Evolutionary conservation across 179 eudicot genomes (phyloP).

Genomic region (Beta lomatogona): DNA sequence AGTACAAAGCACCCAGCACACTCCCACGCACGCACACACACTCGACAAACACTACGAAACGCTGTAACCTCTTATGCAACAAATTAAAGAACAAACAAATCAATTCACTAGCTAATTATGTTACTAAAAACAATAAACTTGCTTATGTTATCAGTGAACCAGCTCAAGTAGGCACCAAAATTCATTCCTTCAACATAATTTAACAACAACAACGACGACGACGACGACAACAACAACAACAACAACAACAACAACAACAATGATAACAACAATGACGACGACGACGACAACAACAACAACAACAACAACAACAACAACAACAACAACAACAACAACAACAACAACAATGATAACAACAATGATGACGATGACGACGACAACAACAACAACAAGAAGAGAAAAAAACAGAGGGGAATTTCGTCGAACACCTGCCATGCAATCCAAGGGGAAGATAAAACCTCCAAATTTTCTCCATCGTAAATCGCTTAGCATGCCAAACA

Average conservation of each 20-base stretch:
- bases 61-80: background rate
- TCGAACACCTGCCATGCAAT: slow-evolving; percentile 71
- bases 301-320: too few species aligned
- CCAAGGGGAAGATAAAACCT: slow-evolving; percentile 78
- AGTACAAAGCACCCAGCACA: background rate
- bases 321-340: too few species aligned
- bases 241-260: background rate
- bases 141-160: background rate
- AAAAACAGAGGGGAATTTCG: background rate
- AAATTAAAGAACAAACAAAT: background rate
- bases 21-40: too few species aligned
- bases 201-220: background rate
- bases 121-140: too few species aligned
- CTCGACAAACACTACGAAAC: background rate
- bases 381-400: background rate
- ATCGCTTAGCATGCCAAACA: slow-evolving; percentile 91
- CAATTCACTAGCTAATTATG: background rate
- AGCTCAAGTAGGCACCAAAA: background rate
- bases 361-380: background rate
- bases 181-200: background rate
- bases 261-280: too few species aligned
- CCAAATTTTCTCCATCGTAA: slow-evolving; percentile 69
- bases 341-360: too few species aligned
- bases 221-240: too few species aligned
- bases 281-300: too few species aligned